These are phyloP conservation scores for Hypoxylon sp. DNA, from an alignment of 2,329 filamentous ascomycete genomes.

Conservation along the genomic window DNA sequence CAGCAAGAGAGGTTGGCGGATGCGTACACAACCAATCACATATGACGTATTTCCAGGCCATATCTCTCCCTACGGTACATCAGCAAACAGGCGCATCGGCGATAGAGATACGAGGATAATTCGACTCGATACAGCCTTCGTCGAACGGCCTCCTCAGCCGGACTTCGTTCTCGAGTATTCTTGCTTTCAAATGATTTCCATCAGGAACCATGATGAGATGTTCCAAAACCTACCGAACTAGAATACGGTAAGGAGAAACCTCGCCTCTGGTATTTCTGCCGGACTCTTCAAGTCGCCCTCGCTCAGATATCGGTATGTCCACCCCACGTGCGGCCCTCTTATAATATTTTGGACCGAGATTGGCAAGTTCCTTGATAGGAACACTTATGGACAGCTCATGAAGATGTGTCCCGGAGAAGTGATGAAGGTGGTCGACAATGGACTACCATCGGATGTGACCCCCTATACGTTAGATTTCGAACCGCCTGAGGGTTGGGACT, in stretches of 20 bases:
- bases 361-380: constrained; percentile 2
- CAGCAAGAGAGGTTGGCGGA: constrained; percentile 7
- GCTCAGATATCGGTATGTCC: constrained; percentile 4
- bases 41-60: background rate
- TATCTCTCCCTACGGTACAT: background rate
- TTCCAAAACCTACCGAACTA: constrained; percentile 2
- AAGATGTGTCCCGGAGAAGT: constrained; percentile 1
- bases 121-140: constrained; percentile 1
- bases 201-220: background rate
- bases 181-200: background rate
- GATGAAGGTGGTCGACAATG: background rate
- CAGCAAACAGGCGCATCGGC: constrained; percentile 6
- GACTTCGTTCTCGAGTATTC: constrained; percentile 10
- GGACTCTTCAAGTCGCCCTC: constrained; percentile 6
- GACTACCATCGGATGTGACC: background rate
- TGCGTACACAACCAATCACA: constrained; percentile 4
- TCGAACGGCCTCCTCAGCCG: background rate
- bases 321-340: background rate
- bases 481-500: constrained; percentile 11
- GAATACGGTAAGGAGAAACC: constrained; percentile 5
- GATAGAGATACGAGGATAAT: constrained; percentile 1
- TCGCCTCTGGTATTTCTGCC: background rate
- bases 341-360: background rate
- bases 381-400: constrained; percentile 1
- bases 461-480: background rate